Percentiles rank a stretch among this genome's conserved stretches.
Evolutionary conservation across 345 rosid genomes (phyloP).

Genomic region (Excoecaria cochinchinensis): DNA sequence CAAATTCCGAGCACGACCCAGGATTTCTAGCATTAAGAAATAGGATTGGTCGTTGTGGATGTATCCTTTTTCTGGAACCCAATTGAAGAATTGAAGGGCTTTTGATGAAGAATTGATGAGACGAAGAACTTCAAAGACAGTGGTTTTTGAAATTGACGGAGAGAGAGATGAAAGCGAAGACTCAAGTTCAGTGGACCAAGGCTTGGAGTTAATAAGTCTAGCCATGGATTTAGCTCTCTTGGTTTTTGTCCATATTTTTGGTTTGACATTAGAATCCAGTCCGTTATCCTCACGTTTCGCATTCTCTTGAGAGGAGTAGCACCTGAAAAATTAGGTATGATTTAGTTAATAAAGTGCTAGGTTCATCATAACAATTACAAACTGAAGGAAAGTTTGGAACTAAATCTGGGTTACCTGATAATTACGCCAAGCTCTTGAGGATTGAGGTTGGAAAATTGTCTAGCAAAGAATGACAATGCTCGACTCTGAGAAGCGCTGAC

Average conservation of each 20-base stretch:
- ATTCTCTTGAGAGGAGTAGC: slow-evolving; percentile 1
- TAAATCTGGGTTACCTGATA: slow-evolving; percentile 7
- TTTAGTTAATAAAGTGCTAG: not conserved
- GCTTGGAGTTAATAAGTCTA: slow-evolving; percentile 42
- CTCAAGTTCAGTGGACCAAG: slow-evolving; percentile 63
- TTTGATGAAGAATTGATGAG: slow-evolving; percentile 49
- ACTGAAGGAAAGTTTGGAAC: not conserved
- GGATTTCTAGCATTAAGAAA: slow-evolving; percentile 62
- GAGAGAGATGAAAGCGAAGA: slow-evolving; percentile 51
- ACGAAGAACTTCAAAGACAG: slow-evolving; percentile 55
- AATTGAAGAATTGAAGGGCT: slow-evolving; percentile 65
- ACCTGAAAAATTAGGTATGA: not conserved
- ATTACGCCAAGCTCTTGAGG: not conserved
- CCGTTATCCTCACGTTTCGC: not conserved
- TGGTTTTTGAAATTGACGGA: slow-evolving; percentile 51
- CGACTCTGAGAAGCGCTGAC: not conserved
- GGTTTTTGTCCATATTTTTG: slow-evolving; percentile 36
- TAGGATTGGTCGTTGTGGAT: slow-evolving; percentile 51
- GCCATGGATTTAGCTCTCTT: slow-evolving; percentile 55
- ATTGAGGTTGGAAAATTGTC: not conserved
- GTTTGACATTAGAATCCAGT: slow-evolving; percentile 1
- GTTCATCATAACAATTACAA: not conserved
- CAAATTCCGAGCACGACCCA: slow-evolving; percentile 60
- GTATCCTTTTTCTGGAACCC: slow-evolving; percentile 49
- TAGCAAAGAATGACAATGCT: not conserved